These are phyloP conservation scores for Penicillium coprophilum DNA, from an alignment of 495 filamentous ascomycete species.

Conservation along the genomic window DNA sequence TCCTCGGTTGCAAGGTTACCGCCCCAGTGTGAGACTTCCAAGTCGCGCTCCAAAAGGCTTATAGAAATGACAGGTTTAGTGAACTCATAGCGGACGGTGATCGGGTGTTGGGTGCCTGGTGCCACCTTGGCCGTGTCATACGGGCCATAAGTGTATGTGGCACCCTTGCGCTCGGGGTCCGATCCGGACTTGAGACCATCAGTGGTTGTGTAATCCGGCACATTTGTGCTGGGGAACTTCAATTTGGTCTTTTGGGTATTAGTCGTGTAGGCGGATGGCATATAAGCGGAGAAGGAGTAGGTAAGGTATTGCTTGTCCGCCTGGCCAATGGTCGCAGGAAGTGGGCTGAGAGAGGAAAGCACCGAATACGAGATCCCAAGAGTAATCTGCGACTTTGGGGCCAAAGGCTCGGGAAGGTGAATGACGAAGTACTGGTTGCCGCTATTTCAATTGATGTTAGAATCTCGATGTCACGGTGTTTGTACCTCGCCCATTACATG, in stretches of 20 bases:
- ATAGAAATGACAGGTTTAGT: slow-evolving; percentile 84
- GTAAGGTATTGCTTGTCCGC: slow-evolving; percentile 81
- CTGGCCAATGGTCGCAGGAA: slow-evolving; percentile 78
- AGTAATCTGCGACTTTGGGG: slow-evolving; percentile 73
- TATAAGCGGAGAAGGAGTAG: slow-evolving; percentile 80
- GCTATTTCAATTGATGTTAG: slow-evolving; percentile 42
- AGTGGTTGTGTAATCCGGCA: slow-evolving; percentile 82
- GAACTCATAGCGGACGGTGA: slow-evolving; percentile 89
- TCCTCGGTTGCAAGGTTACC: slow-evolving; percentile 95
- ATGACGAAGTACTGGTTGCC: slow-evolving; percentile 82
- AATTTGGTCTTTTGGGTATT: slow-evolving; percentile 95
- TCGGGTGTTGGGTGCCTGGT: slow-evolving; percentile 67
- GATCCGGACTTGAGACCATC: slow-evolving; percentile 60
- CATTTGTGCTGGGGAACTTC: slow-evolving; percentile 74
- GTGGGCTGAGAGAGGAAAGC: slow-evolving; percentile 70
- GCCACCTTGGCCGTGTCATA: slow-evolving; percentile 67
- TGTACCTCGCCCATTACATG: not conserved
- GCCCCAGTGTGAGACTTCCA: slow-evolving; percentile 97
- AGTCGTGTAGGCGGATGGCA: slow-evolving; percentile 76
- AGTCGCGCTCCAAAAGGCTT: slow-evolving; percentile 74
- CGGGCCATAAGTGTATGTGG: slow-evolving; percentile 88
- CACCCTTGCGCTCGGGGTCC: slow-evolving; percentile 80
- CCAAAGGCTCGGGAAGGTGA: slow-evolving; percentile 70
- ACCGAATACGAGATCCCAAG: slow-evolving; percentile 81
- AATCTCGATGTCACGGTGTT: not conserved